phyloP scores from a whole-genome alignment of 1,139 yeast species.

The Tardiomyces digboiensis region DNA sequence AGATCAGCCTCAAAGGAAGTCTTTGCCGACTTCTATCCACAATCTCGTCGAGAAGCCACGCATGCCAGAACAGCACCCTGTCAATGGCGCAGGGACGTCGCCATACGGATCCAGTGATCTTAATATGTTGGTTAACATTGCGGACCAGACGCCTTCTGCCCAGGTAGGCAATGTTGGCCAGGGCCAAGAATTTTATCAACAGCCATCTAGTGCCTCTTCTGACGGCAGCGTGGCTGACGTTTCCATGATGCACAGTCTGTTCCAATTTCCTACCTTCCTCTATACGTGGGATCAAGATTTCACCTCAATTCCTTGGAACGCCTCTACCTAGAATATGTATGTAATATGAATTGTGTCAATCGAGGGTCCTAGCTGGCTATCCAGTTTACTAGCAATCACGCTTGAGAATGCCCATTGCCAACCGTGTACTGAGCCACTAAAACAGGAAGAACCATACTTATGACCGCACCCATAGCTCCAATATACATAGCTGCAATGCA shows the following conservation, averaged over 20 bases:
- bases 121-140: background rate
- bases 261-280: slow-evolving; percentile 13
- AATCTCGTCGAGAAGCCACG: background rate
- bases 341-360: too few relatives aligned
- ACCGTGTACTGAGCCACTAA: too few relatives aligned
- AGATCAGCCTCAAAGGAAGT: background rate
- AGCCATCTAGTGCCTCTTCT: background rate
- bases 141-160: background rate
- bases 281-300: slow-evolving; percentile 14
- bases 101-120: background rate
- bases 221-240: slow-evolving; percentile 3
- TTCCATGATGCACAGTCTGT: slow-evolving; percentile 12
- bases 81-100: background rate
- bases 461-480: too few relatives aligned
- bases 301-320: background rate
- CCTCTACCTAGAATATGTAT: too few relatives aligned
- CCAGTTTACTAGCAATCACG: too few relatives aligned
- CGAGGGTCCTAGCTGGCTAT: too few relatives aligned
- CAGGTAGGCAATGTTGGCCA: too few relatives aligned
- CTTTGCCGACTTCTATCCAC: background rate
- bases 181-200: background rate
- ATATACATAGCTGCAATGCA: too few relatives aligned
- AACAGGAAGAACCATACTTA: too few relatives aligned
- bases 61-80: background rate
- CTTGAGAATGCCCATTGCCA: too few relatives aligned